These are phyloP conservation scores for Ceratobasidium sp. DNA, from an alignment of 1,284 basidiomycete genomes.

Conservation along the genomic window DNA sequence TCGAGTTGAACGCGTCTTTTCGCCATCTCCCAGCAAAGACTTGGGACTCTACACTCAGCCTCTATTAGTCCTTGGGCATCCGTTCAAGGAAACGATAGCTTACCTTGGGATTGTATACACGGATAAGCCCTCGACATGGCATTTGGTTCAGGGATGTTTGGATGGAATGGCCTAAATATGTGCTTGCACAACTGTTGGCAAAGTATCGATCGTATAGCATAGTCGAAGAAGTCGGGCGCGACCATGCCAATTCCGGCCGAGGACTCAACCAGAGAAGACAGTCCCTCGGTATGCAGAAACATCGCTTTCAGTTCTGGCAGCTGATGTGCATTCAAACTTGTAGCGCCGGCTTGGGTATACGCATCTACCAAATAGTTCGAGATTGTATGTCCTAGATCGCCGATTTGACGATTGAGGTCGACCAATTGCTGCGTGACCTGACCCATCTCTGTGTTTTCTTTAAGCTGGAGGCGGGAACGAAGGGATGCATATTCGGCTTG, in stretches of 20 bases:
- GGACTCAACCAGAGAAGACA: background rate
- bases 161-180: conserved; percentile 36
- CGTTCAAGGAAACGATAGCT: background rate
- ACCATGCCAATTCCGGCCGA: background rate
- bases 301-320: background rate
- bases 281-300: background rate
- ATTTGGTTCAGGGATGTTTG: background rate
- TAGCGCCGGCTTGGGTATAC: background rate
- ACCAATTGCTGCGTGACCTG: background rate
- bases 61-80: no score
- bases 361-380: background rate
- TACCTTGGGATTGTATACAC: background rate
- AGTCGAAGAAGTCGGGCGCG: conserved; percentile 37
- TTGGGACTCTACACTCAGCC: conserved; percentile 6
- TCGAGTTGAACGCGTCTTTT: background rate
- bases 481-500: conserved; percentile 22
- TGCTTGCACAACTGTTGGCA: background rate
- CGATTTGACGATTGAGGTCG: conserved; percentile 16
- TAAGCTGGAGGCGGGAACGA: conserved; percentile 26
- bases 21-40: conserved; percentile 5
- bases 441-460: conserved; percentile 20
- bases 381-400: background rate
- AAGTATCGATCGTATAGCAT: conserved; percentile 19
- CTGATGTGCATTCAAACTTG: background rate
- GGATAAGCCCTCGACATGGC: background rate